These are phyloP conservation scores for Diaporthe eres DNA, from an alignment of 2,329 filamentous ascomycete species.

Conservation along the genomic window DNA sequence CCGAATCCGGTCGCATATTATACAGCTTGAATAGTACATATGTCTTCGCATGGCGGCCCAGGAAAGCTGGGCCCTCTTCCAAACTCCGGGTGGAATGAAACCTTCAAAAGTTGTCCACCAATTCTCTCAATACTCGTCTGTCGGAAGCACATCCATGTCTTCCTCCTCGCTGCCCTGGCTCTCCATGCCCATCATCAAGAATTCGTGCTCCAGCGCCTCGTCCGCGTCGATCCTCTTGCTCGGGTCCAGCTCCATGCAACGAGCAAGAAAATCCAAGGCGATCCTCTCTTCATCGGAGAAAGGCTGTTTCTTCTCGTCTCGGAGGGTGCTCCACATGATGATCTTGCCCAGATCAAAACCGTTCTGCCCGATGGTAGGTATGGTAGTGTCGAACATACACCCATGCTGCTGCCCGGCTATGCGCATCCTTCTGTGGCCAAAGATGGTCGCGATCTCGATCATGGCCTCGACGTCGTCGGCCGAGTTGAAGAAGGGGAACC, in stretches of 20 bases:
- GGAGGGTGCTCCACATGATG: constrained; percentile 92
- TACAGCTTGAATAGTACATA: constrained; percentile 6
- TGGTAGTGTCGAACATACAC: constrained; percentile 91
- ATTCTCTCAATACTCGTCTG: not conserved
- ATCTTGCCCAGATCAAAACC: constrained; percentile 95
- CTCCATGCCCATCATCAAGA: constrained; percentile 64
- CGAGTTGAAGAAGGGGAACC: constrained; percentile 99
- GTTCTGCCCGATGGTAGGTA: constrained; percentile 88
- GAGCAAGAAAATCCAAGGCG: constrained; percentile 79
- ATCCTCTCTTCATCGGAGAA: constrained; percentile 78
- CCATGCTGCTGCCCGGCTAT: constrained; percentile 87
- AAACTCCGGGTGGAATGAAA: not conserved
- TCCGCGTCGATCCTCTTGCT: constrained; percentile 79
- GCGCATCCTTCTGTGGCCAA: constrained; percentile 88
- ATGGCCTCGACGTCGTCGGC: constrained; percentile 98
- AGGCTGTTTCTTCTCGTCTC: constrained; percentile 65
- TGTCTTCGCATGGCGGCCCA: not conserved
- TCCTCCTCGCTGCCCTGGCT: constrained; percentile 61
- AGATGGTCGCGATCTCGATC: constrained; percentile 97
- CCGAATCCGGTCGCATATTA: not conserved
- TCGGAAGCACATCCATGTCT: constrained; percentile 65
- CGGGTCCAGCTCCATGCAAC: constrained; percentile 84
- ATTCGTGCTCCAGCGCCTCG: constrained; percentile 81
- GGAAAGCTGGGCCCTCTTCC: too few relatives aligned
- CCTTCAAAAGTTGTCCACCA: too few relatives aligned